These are phyloP conservation scores for Clavariopsis aquatica DNA, from an alignment of 495 filamentous ascomycete species.

Conservation along the genomic window DNA sequence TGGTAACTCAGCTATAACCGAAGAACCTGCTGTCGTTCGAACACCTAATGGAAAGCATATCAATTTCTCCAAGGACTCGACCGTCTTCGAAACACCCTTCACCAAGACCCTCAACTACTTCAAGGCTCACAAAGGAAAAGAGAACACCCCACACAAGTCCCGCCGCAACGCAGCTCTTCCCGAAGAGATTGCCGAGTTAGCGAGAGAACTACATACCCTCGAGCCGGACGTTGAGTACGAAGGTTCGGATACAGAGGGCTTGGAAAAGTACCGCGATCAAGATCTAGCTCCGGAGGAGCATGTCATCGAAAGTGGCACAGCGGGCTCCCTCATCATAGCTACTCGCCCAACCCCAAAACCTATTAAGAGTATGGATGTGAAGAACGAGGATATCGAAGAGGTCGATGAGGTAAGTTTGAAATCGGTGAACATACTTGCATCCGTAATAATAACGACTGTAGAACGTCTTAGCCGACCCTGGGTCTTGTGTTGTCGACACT, in stretches of 20 bases:
- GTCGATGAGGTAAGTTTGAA: slow-evolving; percentile 14
- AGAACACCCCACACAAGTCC: slow-evolving; percentile 12
- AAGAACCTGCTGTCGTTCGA: not conserved
- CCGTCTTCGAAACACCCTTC: slow-evolving; percentile 20
- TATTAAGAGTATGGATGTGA: not conserved
- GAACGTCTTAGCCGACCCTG: slow-evolving; percentile 10
- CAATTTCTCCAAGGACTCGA: not conserved
- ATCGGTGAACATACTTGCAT: not conserved
- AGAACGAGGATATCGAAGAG: slow-evolving; percentile 6
- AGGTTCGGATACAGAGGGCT: not conserved
- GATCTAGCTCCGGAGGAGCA: slow-evolving; percentile 23
- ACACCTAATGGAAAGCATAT: slow-evolving; percentile 5
- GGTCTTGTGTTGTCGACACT: slow-evolving; percentile 2
- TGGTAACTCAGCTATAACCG: not conserved
- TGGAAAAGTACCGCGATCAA: slow-evolving; percentile 18
- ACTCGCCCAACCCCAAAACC: not conserved
- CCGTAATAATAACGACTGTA: not conserved
- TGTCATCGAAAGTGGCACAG: not conserved
- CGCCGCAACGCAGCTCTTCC: slow-evolving; percentile 26
- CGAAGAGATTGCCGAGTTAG: slow-evolving; percentile 27
- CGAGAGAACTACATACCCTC: not conserved
- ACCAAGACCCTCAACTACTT: slow-evolving; percentile 23
- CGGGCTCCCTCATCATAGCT: slow-evolving; percentile 17
- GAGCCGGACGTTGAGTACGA: not conserved
- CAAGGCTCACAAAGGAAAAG: slow-evolving; percentile 16